Evolutionary conservation across 345 rosid species (phyloP).

Genomic region (Heritiera littoralis): DNA sequence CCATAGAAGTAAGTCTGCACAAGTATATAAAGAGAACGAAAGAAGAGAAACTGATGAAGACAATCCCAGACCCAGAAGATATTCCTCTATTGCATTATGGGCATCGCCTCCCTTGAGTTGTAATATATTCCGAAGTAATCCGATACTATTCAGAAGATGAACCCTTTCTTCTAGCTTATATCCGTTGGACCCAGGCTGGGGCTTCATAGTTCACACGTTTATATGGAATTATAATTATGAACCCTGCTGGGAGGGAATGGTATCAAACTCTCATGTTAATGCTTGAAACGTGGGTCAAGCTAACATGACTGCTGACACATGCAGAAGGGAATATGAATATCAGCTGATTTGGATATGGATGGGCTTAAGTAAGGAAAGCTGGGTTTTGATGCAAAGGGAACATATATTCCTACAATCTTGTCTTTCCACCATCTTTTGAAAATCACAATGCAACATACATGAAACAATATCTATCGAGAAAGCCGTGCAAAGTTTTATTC

Average conservation of each 20-base stretch:
- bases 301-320: slow-evolving; percentile 30
- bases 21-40: slow-evolving; percentile 30
- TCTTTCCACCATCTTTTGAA: slow-evolving; percentile 28
- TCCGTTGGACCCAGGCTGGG: slow-evolving; percentile 11
- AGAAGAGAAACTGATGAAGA: slow-evolving; percentile 22
- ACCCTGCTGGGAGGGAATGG: slow-evolving; percentile 40
- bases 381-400: slow-evolving; percentile 25
- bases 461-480: slow-evolving; percentile 5
- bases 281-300: slow-evolving; percentile 37
- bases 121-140: slow-evolving; percentile 47
- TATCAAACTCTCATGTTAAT: slow-evolving; percentile 27
- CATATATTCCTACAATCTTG: slow-evolving; percentile 33
- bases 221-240: not conserved
- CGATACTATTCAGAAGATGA: slow-evolving; percentile 25
- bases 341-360: slow-evolving; percentile 26
- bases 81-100: slow-evolving; percentile 40
- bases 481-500: slow-evolving; percentile 25
- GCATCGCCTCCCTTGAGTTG: slow-evolving; percentile 50
- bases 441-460: slow-evolving; percentile 8
- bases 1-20: slow-evolving; percentile 37
- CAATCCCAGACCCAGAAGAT: slow-evolving; percentile 42
- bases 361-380: slow-evolving; percentile 17
- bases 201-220: slow-evolving; percentile 19
- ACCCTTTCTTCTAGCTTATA: slow-evolving; percentile 30
- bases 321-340: slow-evolving; percentile 31